Base-by-base conservation (phyloP, 1,284 basidiomycete species). In the Boletus albobrunnescens region DNA sequence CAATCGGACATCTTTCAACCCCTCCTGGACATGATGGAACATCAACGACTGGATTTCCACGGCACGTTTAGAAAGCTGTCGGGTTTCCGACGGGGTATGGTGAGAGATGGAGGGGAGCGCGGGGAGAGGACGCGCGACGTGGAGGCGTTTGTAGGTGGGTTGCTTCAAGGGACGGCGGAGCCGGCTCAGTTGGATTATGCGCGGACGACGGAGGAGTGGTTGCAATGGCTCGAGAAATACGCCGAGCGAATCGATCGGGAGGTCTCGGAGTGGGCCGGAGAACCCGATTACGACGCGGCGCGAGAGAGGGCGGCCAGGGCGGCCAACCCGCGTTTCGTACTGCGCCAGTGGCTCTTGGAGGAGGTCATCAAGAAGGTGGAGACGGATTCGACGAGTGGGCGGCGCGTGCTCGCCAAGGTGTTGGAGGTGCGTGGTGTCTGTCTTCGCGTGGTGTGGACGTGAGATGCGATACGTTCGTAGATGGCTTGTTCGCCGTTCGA, bases 261-360 rank as follows among this genome's bases (percentile, higher is more conserved):
- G 56, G 68, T 72, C 28, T 71, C 74, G 72, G 67, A 52, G 26
- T 64, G 70, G 45, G 56, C 54, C 40, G 54, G 47, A 19, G 69
- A 72, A 45, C 50, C 54, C 6, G 67, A 72, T 46, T 65, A 69
- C 17, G 74, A 77, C 39, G 61, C 51, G 1, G 67, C 68, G 51
- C 67, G 82, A 43, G 68, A 70, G 55, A 64, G 54, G 20, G 78
- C 65, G 17, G 73, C 76, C 67, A 72, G 69, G 47, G 63, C 52
- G 10, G 79, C 75, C 17, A 96, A 97, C 60, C 94, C 94, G 13
- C 75, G 91, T 24, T 96, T 97, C 66, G 81, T 94, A 31, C 69
- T 96, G 49, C 74, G 94, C 49, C 94, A 96, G 68, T 96, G 94
- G 94, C 71, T 96, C 3, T 73, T 97, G 23, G 92, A 96, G 63